Percentiles rank a stretch among this genome's conserved stretches.
Conservation (phyloP, 345 rosid species). For the Jatropha curcas region DNA sequence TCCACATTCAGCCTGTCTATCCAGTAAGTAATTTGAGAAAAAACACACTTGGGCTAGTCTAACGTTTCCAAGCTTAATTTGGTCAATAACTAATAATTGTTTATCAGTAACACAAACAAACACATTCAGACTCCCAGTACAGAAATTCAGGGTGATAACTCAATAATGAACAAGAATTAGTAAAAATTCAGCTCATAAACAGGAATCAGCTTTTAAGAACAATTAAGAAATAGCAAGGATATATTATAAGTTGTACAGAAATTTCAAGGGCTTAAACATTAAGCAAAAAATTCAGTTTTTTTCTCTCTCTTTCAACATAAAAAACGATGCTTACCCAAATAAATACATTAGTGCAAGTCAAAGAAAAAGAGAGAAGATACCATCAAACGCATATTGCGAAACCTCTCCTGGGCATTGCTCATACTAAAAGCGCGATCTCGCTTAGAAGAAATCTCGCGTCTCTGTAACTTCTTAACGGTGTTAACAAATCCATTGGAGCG, state of each 20-base stretch:
- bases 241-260: too few species aligned
- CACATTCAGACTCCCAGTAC: too few species aligned
- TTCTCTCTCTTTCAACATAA: neutral
- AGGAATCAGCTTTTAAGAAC: neutral
- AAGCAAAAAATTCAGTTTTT: neutral
- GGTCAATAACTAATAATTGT: too few species aligned
- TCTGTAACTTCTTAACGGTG: constrained; percentile 83
- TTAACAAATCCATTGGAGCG: constrained; percentile 63
- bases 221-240: too few species aligned
- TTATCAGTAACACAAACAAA: too few species aligned
- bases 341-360: neutral
- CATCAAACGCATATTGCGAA: constrained; percentile 77
- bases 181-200: neutral
- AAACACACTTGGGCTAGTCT: too few species aligned
- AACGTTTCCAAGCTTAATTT: too few species aligned
- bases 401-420: constrained; percentile 78
- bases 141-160: neutral
- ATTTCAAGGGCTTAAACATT: neutral
- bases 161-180: neutral
- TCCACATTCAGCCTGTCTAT: too few species aligned
- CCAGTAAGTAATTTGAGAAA: too few species aligned
- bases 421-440: constrained; percentile 74
- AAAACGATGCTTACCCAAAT: neutral
- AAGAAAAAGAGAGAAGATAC: neutral
- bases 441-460: constrained; percentile 76